Evolutionary conservation across 179 eudicot genomes (phyloP).

Genomic region (Heliamphora pulchella): DNA sequence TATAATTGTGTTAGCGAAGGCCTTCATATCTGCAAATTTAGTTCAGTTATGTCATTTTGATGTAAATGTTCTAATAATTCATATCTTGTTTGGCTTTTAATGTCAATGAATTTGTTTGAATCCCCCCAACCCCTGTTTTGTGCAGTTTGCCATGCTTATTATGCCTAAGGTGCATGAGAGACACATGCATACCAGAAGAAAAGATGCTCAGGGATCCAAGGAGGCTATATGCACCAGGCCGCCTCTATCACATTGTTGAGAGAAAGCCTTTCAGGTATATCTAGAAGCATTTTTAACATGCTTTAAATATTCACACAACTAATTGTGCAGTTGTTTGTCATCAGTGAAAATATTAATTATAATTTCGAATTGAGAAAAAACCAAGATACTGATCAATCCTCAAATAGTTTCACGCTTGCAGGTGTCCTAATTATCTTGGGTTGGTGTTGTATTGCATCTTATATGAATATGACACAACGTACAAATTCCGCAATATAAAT

Average conservation of each 20-base stretch:
- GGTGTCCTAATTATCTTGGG: background rate
- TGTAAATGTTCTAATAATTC: background rate
- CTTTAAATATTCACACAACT: background rate
- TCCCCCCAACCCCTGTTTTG: background rate
- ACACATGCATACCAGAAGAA: conserved; percentile 83
- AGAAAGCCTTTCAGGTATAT: conserved; percentile 75
- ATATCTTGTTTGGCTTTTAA: background rate
- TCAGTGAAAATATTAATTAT: background rate
- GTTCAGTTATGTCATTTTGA: background rate
- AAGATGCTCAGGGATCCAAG: conserved; percentile 88
- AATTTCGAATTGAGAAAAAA: background rate
- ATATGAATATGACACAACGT: no score
- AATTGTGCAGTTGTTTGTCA: background rate
- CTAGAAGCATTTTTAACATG: background rate
- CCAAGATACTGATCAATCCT: background rate
- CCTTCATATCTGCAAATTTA: background rate
- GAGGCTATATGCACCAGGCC: conserved; percentile 95
- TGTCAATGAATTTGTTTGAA: conserved; percentile 2
- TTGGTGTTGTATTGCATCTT: background rate
- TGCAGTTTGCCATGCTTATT: conserved; percentile 89
- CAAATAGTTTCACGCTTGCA: background rate
- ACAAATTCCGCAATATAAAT: no score
- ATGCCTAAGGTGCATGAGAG: conserved; percentile 85
- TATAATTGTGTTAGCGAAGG: conserved; percentile 7
- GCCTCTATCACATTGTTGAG: conserved; percentile 95